Conservation (phyloP, 1,284 basidiomycete species). For the Cystobasidium pallidum region DNA sequence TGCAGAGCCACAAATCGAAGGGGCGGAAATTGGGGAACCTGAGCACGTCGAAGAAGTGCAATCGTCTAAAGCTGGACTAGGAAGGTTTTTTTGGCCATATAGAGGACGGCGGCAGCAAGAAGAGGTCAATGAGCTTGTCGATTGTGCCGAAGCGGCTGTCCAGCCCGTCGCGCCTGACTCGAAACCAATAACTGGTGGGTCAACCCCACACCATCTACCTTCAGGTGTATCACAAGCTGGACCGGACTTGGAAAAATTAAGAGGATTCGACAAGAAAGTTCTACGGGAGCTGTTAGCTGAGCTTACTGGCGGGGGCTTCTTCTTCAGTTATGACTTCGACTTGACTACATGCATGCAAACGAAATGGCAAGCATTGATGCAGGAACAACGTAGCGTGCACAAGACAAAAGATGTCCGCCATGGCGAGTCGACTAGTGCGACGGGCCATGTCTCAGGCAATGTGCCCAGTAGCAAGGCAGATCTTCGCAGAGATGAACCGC, state of each 20-base stretch:
- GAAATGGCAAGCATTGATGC: conserved; percentile 55
- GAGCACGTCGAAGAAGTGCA: background rate
- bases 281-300: conserved; percentile 71
- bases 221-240: background rate
- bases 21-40: background rate
- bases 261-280: conserved; percentile 74
- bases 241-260: conserved; percentile 56
- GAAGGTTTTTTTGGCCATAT: background rate
- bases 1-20: background rate
- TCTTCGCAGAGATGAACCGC: conserved; percentile 67
- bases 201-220: background rate
- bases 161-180: background rate
- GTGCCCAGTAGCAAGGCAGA: conserved; percentile 53
- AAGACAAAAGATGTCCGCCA: background rate
- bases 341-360: conserved; percentile 60
- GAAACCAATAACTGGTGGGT: background rate
- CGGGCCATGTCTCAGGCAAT: conserved; percentile 39
- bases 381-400: conserved; percentile 1
- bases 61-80: background rate
- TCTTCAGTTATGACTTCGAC: conserved; percentile 65
- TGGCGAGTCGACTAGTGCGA: background rate
- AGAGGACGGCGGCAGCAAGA: background rate
- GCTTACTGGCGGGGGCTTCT: conserved; percentile 76
- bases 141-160: background rate
- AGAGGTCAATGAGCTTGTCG: background rate